Evolutionary conservation across 768 basidiomycete genomes (phyloP), one percentile per base, ranked within the genome.

Genomic region (Erythrobasidium yunnanense): DNA sequence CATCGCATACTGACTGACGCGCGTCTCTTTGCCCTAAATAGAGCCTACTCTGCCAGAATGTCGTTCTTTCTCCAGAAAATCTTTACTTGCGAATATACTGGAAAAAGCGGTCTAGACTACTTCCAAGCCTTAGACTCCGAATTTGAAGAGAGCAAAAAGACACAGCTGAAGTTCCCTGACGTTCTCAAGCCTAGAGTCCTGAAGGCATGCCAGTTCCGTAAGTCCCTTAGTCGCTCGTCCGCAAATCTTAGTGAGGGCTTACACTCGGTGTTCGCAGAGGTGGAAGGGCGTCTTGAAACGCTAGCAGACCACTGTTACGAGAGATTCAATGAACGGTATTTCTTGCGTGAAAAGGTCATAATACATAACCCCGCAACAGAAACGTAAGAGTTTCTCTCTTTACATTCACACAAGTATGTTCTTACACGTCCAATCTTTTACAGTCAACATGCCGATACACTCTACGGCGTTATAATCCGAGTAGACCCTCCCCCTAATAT

Each of bases 31-130:
- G 20, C 32, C 32, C 50, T 56, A 52, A 32, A 46, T 72, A 83
- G 83, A 57, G 84, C 88, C 23, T 96, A 93, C 79, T 83, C 87
- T 49, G 83, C 88, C 33, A 86, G 93, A 72, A 87, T 93, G 83
- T 86, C 88, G 67, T 97, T 95, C 80, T 95, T 95, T 79, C 83
- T 85, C 60, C 82, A 88, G 67, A 90, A 89, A 74, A 86, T 91
- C 74, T 97, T 96, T 78, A 90, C 93, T 74, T 97, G 93, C 76
- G 93, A 96, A 79, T 89, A 92, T 73, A 90, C 89, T 33, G 90
- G 92, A 77, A 93, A 90, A 79, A 87, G 88, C 70, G 85, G 86
- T 60, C 81, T 97, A 58, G 87, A 89, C 79, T 99, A 90, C 78
- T 95, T 92, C 77, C 85, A 90, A 73, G 95, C 95, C 23, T 80